Evolutionary conservation across 2,329 filamentous ascomycete genomes (phyloP).

Genomic region (Talaromyces islandicus): DNA sequence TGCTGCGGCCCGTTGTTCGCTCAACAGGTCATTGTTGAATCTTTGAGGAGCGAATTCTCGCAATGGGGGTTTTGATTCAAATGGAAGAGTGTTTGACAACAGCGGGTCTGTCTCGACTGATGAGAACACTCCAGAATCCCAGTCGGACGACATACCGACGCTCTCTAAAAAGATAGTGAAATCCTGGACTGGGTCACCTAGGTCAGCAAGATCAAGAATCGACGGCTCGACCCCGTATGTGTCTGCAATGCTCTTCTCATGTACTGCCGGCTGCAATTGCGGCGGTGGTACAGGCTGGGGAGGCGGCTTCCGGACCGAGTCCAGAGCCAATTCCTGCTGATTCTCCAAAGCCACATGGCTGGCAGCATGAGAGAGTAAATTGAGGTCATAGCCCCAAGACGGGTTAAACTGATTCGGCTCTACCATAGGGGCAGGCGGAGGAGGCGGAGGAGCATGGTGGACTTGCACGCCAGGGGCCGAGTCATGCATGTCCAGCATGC

Average conservation of each 20-base stretch:
- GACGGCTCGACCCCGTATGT: conserved; percentile 40
- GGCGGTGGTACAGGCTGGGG: conserved; percentile 28
- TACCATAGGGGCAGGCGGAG: conserved; percentile 31
- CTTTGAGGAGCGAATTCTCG: conserved; percentile 25
- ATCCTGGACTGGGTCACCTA: conserved; percentile 45
- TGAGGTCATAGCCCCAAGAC: conserved; percentile 46
- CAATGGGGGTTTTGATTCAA: conserved; percentile 28
- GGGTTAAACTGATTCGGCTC: conserved; percentile 43
- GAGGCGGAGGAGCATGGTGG: conserved; percentile 6
- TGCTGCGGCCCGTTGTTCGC: conserved; percentile 28
- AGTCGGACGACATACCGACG: conserved; percentile 44
- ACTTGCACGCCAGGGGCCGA: conserved; percentile 21
- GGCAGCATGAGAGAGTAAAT: conserved; percentile 43
- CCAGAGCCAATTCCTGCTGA: conserved; percentile 34
- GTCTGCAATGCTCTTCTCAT: conserved; percentile 35
- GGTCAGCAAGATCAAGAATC: conserved; percentile 40
- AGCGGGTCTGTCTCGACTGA: conserved; percentile 34
- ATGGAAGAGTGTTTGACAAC: conserved; percentile 29
- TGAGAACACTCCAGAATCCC: conserved; percentile 43
- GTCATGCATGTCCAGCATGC: conserved; percentile 41
- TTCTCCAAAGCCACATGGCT: conserved; percentile 45
- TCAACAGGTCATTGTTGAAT: conserved; percentile 34
- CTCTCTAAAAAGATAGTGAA: conserved; percentile 45
- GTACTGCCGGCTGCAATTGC: conserved; percentile 25
- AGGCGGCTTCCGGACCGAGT: conserved; percentile 30